Evolutionary conservation across 345 rosid genomes (phyloP).

Genomic region (Linum lewisii): DNA sequence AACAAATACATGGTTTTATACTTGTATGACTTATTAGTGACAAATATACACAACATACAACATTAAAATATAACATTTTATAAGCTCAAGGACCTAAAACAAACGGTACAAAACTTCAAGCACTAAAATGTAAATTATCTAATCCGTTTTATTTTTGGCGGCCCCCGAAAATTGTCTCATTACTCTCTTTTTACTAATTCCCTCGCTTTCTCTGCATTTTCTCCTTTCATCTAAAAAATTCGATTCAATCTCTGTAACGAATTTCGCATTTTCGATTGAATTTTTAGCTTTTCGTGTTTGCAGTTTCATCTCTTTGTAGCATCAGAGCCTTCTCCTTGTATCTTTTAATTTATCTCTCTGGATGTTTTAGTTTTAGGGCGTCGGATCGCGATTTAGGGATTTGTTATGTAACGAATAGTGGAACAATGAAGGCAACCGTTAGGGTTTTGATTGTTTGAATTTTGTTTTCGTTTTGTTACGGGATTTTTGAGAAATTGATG

Average conservation of each 20-base stretch:
- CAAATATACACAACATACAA: too few relatives aligned
- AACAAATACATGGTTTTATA: too few relatives aligned
- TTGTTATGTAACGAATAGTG: slow-evolving; percentile 3
- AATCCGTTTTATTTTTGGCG: background rate
- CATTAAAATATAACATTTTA: too few relatives aligned
- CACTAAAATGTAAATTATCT: too few relatives aligned
- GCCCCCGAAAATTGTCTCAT: background rate
- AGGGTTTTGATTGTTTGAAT: slow-evolving; percentile 11
- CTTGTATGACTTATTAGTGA: too few relatives aligned
- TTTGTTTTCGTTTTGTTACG: background rate
- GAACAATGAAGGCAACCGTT: slow-evolving; percentile 15
- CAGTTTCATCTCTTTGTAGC: background rate
- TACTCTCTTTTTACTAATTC: background rate
- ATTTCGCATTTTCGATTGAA: background rate
- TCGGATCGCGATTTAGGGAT: background rate
- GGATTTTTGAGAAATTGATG: background rate
- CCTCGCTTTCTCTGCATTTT: background rate
- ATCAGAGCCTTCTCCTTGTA: background rate
- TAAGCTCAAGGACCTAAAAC: too few relatives aligned
- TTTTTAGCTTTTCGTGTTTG: background rate
- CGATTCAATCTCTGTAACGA: background rate
- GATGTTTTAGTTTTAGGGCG: background rate
- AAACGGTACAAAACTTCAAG: too few relatives aligned
- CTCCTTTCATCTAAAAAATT: background rate
- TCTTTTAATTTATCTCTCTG: background rate